Base-by-base conservation (phyloP, 2,329 filamentous ascomycete genomes). In the Botrytis galanthina region DNA sequence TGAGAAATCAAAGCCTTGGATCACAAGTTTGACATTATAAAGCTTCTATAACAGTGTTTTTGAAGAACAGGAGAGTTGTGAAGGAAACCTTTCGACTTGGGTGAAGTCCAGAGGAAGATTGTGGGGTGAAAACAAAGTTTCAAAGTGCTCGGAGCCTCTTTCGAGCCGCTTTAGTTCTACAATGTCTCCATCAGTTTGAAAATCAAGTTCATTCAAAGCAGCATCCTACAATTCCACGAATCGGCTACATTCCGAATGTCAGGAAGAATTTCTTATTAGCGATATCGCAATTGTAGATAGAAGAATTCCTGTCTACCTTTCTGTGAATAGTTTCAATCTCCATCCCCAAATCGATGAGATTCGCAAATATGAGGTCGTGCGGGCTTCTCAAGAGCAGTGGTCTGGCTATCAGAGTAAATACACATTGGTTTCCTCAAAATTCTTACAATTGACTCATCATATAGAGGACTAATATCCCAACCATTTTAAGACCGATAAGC, bases 301-400 rank as follows among this genome's bases (percentile, higher is more conserved):
- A 74, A 68, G 46, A 74, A 72, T 68, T 69, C 66, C 48, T 61
- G n/a, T 32, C 51, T 42, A 44, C 32, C 16, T 48, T 68, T 48
- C 37, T 37, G 35, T 39, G 14, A 68, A 57, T 59, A 26, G 39
- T 29, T 68, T 57, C 42, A 70, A 62, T 57, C 46, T 48, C 22
- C 16, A 26, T 68, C 12, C 26, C 39, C 26, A 44, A 72, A 12
- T 14, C 20, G 62, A 16, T 69, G 71, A 72, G 42, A 60, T n/a
- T 51, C 51, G 62, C 29, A 68, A 69, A 61, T 66, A 81, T 81
- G 80, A 78, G 77, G 75, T 74, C 77, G 48, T 63, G 60, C 61
- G 78, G 79, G 73, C 76, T 81, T 78, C 75, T 81, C 70, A 75
- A 74, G 73, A 78, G 78, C 76, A 77, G 80, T 75, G 77, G 79